Conservation (phyloP, 768 basidiomycete species). For the Auriscalpium microsporum region DNA sequence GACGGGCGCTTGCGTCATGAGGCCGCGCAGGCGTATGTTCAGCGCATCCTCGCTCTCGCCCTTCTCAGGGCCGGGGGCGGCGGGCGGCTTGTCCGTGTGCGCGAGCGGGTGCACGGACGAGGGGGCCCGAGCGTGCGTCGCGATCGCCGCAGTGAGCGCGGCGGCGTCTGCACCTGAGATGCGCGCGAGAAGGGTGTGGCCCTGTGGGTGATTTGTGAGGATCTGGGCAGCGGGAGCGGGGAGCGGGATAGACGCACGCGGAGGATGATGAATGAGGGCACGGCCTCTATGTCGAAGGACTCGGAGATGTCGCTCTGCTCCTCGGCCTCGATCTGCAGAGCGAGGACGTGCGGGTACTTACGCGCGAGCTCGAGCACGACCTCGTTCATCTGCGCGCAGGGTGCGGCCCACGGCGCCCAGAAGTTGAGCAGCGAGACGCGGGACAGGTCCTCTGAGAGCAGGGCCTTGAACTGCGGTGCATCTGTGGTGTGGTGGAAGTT, state of each 20-base stretch:
- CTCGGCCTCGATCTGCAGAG: slow-evolving; percentile 82
- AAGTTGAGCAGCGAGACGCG: slow-evolving; percentile 87
- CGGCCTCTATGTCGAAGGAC: slow-evolving; percentile 85
- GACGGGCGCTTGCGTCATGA: slow-evolving; percentile 68
- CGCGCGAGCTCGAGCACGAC: slow-evolving; percentile 66
- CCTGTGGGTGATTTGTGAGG: slow-evolving; percentile 37
- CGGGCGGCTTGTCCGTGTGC: slow-evolving; percentile 36
- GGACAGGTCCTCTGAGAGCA: slow-evolving; percentile 69
- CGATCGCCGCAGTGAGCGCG: slow-evolving; percentile 52
- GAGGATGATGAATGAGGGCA: slow-evolving; percentile 79
- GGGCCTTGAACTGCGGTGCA: slow-evolving; percentile 60
- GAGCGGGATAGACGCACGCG: slow-evolving; percentile 38
- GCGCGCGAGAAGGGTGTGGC: slow-evolving; percentile 75
- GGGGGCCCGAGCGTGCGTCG: slow-evolving; percentile 38
- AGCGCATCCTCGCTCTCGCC: slow-evolving; percentile 61
- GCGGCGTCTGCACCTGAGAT: slow-evolving; percentile 75
- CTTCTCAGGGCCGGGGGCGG: slow-evolving; percentile 18
- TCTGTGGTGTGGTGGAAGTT: slow-evolving; percentile 49
- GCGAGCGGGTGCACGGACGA: slow-evolving; percentile 34
- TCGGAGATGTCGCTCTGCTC: slow-evolving; percentile 76
- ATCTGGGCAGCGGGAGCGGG: background rate
- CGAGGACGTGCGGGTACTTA: slow-evolving; percentile 59
- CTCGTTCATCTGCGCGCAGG: slow-evolving; percentile 84
- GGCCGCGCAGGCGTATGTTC: slow-evolving; percentile 44
- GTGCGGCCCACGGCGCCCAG: slow-evolving; percentile 90